Percentiles rank a stretch among this genome's conserved stretches.
Conservation (phyloP, 2,329 filamentous ascomycete species). For the Exserohilum rostratum region DNA sequence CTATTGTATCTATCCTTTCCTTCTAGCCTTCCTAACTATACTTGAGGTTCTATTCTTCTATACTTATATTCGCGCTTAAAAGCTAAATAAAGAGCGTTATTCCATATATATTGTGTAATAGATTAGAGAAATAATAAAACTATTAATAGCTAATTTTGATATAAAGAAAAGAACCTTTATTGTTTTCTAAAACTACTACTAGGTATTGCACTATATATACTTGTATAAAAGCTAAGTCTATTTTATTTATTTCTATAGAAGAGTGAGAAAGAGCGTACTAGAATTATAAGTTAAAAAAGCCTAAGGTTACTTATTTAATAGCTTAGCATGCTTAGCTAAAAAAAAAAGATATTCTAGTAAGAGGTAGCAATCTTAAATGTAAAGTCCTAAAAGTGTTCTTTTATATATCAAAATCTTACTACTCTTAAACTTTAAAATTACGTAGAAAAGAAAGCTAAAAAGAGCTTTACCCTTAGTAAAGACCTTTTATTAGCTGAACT, state of each 20-base stretch:
- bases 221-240: background rate
- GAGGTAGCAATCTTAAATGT: too few species aligned
- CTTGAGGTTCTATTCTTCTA: background rate
- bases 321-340: slow-evolving; percentile 3
- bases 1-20: background rate
- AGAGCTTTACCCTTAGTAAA: background rate
- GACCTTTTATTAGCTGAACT: background rate
- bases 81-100: background rate
- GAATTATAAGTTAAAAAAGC: background rate
- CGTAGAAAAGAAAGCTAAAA: background rate
- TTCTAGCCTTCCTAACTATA: background rate
- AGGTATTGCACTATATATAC: background rate
- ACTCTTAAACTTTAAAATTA: background rate
- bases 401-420: background rate
- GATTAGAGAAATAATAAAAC: background rate
- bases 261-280: background rate
- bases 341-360: too few species aligned
- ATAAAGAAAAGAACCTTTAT: background rate
- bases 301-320: background rate
- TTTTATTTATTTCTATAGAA: background rate
- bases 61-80: background rate
- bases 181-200: background rate
- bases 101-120: background rate
- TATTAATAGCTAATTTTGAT: background rate
- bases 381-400: background rate